Base-by-base conservation (phyloP, 306 rosid species). In the Begonia masoniana region DNA sequence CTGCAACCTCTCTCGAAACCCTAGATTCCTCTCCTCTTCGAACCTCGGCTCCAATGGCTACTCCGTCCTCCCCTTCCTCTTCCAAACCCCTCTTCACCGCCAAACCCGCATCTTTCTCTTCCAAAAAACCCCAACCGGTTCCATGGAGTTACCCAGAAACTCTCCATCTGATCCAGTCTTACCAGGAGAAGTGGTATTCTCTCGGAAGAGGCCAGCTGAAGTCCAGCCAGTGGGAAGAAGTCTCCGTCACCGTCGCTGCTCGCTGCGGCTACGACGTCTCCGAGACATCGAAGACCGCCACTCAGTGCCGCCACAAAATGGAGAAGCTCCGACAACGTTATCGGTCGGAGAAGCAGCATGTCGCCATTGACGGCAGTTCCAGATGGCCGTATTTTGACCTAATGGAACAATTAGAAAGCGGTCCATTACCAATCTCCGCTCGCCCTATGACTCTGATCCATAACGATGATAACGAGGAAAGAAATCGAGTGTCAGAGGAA, bases 101-200 rank as follows among this genome's bases (percentile, higher is more conserved):
- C 50, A 7, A 45, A 43, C 24, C 45, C 9, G 12, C 36, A 51
- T 52, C 61, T 64, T 41, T 55, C 54, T 41, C 57, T 26, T 59
- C 62, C 14, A 77, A 69, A 78, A 82, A 69, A 41, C 55, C 80
- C 21, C 87, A 76, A 1, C 79, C 92, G 1, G 59, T 73, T 17
- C 99, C 96, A 0, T 91, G 99, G 99, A 91, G 82, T 36, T 86
- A 83, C 67, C 74, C 83, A 50, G 99, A 86, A 60, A 91, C 96
- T 2, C 55, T 79, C 23, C 74, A 81, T 56, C 94, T 91, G 47
- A 86, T 91, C 86, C 69, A 61, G 17, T 72, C 99, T 9, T 91
- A 91, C 69, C 86, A 83, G 56, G 96, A 86, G 41, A 86, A 91
- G 59, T 86, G 96, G 99, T 81, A 83, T 78, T 56, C 83, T 41